phyloP scores from a whole-genome alignment of 495 filamentous ascomycete genomes.

The Corynascus novoguineensis region DNA sequence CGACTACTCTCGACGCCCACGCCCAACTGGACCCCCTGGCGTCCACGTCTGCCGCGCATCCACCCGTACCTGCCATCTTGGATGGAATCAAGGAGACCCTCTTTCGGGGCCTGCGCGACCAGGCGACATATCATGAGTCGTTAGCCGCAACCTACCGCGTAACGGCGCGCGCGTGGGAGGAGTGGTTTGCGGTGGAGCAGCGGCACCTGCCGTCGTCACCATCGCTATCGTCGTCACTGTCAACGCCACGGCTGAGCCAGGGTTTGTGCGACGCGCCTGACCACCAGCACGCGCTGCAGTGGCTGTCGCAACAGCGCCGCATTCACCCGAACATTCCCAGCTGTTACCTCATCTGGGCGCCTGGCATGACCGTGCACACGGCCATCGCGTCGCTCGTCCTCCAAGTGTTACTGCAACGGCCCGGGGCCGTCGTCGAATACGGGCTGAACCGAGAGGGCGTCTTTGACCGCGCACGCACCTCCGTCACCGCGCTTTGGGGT shows the following conservation, averaged over 20 bases:
- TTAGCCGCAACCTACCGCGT: slow-evolving; percentile 19
- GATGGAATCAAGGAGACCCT: slow-evolving; percentile 16
- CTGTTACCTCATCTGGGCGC: slow-evolving; percentile 18
- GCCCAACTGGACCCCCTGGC: neutral
- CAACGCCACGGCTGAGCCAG: slow-evolving; percentile 9
- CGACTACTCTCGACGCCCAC: neutral
- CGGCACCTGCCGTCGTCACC: slow-evolving; percentile 12
- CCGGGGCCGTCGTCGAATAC: neutral
- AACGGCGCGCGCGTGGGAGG: slow-evolving; percentile 15
- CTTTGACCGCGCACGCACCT: slow-evolving; percentile 5
- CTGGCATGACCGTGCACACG: slow-evolving; percentile 21
- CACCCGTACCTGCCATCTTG: slow-evolving; percentile 7
- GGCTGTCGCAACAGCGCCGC: slow-evolving; percentile 7
- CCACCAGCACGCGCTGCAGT: slow-evolving; percentile 20
- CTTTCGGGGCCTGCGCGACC: slow-evolving; percentile 10
- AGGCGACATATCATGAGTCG: slow-evolving; percentile 15
- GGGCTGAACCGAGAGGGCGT: slow-evolving; percentile 4
- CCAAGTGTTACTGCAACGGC: slow-evolving; percentile 19
- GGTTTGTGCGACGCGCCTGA: slow-evolving; percentile 21
- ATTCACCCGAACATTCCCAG: slow-evolving; percentile 5
- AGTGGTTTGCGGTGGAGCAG: slow-evolving; percentile 18
- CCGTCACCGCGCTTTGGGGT: slow-evolving; percentile 12
- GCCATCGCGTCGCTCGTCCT: slow-evolving; percentile 15
- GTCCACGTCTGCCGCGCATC: neutral
- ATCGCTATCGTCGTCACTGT: neutral